Base-by-base conservation (phyloP, 1,139 yeast genomes). In the Protomyces pachydermus region DNA sequence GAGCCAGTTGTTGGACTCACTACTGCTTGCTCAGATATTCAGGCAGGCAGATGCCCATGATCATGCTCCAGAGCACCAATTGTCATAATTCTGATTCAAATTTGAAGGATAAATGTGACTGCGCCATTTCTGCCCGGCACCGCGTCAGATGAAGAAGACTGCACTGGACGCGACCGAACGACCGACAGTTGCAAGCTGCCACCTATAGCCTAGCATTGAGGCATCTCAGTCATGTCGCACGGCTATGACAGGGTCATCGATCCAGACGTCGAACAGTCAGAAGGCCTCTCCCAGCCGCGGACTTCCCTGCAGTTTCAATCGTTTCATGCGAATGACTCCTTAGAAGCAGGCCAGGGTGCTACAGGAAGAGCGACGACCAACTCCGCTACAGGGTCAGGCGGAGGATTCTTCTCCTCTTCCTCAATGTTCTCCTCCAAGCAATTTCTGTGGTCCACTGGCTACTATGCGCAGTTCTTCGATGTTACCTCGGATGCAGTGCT, bases 381-480 rank as follows among this genome's bases (percentile, higher is more conserved):
- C 12, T 10, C 23, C 25, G 12, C 20, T 1, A n/a, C 54, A 12
- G 56, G 32, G 10, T 9, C 20, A 16, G 28, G 28, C 14, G 23
- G 25, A 10, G 62, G 62, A 14, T 42, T 52, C 53, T 58, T 58
- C 32, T 48, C 55, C 8, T 16, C 23, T 60, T 25, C 64, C 39
- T 57, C 60, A 25, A 63, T 60, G 45, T 65, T 67, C 10, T 54
- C 65, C 12, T 64, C 65, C 32, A 66, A 66, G 18, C 42, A 58
- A 18, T 56, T 60, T 34, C 61, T 68, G 38, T 68, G 69, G 70
- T 55, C 68, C 34, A 60, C 68, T 23, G 67, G 64, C 32, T 68
- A 58, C 50, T 68, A 68, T 56, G 61, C 68, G 35, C 69, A 68
- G 42, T 68, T 68, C 60, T 68, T 68, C 53, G 67, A 68, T 37